Conservation (phyloP, 2,329 filamentous ascomycete genomes). For the Thelonectria olida region DNA sequence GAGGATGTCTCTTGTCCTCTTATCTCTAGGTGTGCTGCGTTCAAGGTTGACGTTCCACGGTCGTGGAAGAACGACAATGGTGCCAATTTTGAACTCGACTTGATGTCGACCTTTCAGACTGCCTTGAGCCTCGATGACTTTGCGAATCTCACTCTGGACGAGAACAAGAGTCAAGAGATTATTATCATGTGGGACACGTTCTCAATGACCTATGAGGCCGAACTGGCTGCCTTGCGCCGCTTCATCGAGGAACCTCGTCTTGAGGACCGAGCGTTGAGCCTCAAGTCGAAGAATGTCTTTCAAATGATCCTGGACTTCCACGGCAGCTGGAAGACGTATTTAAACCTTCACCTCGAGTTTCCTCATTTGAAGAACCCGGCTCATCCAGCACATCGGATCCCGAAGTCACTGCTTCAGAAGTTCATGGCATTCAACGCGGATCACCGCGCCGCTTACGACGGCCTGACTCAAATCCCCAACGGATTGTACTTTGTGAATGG, state of each 20-base stretch:
- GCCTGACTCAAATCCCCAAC: conserved; percentile 49
- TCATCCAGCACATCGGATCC: conserved; percentile 29
- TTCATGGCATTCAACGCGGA: conserved; percentile 49
- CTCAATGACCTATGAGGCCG: conserved; percentile 44
- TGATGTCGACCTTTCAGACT: conserved; percentile 73
- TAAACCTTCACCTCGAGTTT: conserved; percentile 40
- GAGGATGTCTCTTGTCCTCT: conserved; percentile 4
- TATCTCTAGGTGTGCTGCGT: conserved; percentile 40
- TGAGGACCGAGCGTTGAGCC: conserved; percentile 27
- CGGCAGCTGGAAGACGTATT: conserved; percentile 25
- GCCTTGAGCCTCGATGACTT: conserved; percentile 50
- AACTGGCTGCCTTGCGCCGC: conserved; percentile 42
- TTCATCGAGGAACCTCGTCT: conserved; percentile 35
- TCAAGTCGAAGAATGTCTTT: conserved; percentile 41
- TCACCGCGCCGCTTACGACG: conserved; percentile 48
- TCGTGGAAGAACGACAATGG: conserved; percentile 41
- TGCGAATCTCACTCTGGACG: conserved; percentile 22
- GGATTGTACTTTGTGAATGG: conserved; percentile 56
- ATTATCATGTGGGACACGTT: conserved; percentile 40
- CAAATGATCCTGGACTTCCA: conserved; percentile 46
- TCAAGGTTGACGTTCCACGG: conserved; percentile 46
- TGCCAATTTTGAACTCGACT: conserved; percentile 48
- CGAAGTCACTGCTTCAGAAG: conserved; percentile 37
- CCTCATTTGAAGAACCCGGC: conserved; percentile 47
- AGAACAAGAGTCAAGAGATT: conserved; percentile 31